These are phyloP conservation scores for Saturnispora sekii DNA, from an alignment of 805 yeast genomes.

Conservation along the genomic window DNA sequence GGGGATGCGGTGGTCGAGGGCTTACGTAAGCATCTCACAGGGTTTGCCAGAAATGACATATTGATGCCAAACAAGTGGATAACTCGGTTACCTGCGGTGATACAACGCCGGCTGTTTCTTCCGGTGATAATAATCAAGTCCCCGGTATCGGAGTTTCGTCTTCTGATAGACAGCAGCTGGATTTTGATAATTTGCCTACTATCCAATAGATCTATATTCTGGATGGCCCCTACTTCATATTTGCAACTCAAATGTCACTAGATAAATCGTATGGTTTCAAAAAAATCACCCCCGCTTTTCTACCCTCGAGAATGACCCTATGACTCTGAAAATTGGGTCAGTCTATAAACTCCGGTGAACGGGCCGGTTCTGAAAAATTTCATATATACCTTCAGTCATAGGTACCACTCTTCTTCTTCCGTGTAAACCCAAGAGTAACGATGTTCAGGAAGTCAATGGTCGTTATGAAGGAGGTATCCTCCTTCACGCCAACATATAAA, in stretches of 20 bases:
- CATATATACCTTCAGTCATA: background rate
- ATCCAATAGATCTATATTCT: too few species aligned
- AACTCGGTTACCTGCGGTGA: too few species aligned
- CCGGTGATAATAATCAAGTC: too few species aligned
- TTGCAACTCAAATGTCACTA: too few species aligned
- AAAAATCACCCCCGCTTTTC: background rate
- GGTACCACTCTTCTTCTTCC: background rate
- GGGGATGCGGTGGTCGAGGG: background rate
- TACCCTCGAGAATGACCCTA: background rate
- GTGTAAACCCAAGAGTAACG: background rate
- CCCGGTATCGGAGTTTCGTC: too few species aligned
- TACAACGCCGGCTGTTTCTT: too few species aligned
- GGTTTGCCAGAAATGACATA: background rate
- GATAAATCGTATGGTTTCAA: too few species aligned
- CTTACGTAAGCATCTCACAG: background rate
- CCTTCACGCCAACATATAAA: slow-evolving; percentile 22
- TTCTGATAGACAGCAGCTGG: too few species aligned
- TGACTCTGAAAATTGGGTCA: background rate
- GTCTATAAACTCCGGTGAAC: background rate
- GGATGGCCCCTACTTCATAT: too few species aligned
- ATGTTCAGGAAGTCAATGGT: slow-evolving; percentile 25
- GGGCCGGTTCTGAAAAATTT: slow-evolving; percentile 4
- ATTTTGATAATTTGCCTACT: too few species aligned
- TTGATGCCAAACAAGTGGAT: background rate
- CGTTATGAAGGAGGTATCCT: slow-evolving; percentile 19